Evolutionary conservation across 495 filamentous ascomycete species (phyloP), one percentile per base, ranked within the genome.

Genomic region (Hypomontagnella monticulosa): DNA sequence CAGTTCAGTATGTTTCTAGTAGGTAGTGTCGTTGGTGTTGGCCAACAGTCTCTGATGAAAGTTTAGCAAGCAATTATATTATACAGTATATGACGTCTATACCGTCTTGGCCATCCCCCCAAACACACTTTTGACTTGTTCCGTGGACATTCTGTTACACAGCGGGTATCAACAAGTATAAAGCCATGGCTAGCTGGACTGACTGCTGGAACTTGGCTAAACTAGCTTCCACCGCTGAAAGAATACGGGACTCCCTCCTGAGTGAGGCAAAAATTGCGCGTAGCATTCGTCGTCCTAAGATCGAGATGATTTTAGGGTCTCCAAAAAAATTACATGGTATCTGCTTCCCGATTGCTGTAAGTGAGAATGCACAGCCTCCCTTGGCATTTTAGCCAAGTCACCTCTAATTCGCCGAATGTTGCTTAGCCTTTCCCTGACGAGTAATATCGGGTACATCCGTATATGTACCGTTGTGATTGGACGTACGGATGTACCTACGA

Each of bases 321-420:
- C 23, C 23, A 27, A 27, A 27, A 27, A 27, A 27, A 40, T 40
- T 40, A 3, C 36, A 40, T 40, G 36, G 23, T 6, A 3, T 27
- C 23, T 27, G 23, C 23, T 27, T 27, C 23, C 23, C 23, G 23
- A 27, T 27, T 27, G 23, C 23, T 27, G 23, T 27, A 27, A 27
- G 23, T 27, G 23, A 27, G 23, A 48, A n/a, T 58, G 59, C 65
- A 68, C 65, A 38, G 65, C 65, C 65, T 56, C 59, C 36, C 59
- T 67, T 62, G 58, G 58, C 59, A 54, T 2, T 46, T 15, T 46
- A 3, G 4, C 23, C 38, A 15, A 19, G 16, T 47, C 23, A 27
- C 47, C 36, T 48, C 34, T 50, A 63, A 68, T 68, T 63, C 58
- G 65, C 58, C 65, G 48, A 58, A 37, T 19, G 41, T 10, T 47